Percentiles rank a stretch among this genome's conserved stretches.
These are phyloP conservation scores for Apiospora pterosperma DNA, from an alignment of 2,329 filamentous ascomycete species.

Conservation along the genomic window DNA sequence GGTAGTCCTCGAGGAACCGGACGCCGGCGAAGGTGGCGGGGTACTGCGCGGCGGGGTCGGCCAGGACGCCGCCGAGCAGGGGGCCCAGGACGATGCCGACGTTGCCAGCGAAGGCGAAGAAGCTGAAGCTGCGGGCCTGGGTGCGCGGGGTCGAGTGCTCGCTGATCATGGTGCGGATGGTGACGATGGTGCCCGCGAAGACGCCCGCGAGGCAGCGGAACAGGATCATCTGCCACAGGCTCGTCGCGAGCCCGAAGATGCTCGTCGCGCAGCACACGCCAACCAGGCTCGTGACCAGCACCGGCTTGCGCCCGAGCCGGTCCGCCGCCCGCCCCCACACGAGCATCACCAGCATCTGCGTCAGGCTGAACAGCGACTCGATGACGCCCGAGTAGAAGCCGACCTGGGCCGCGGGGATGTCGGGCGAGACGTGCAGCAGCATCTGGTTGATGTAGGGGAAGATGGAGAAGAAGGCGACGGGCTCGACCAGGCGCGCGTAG, in stretches of 20 bases:
- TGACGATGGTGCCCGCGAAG: slow-evolving; percentile 71
- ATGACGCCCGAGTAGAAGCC: slow-evolving; percentile 80
- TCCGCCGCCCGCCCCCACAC: slow-evolving; percentile 69
- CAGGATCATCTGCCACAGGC: slow-evolving; percentile 70
- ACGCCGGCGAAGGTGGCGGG: slow-evolving; percentile 51
- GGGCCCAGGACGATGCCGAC: slow-evolving; percentile 72
- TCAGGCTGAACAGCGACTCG: slow-evolving; percentile 68
- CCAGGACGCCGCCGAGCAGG: slow-evolving; percentile 64
- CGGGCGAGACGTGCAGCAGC: slow-evolving; percentile 60
- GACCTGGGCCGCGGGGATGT: slow-evolving; percentile 60
- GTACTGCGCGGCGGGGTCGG: slow-evolving; percentile 64
- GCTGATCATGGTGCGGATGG: slow-evolving; percentile 72
- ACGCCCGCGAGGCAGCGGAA: slow-evolving; percentile 69
- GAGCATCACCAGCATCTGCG: slow-evolving; percentile 76
- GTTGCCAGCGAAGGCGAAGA: slow-evolving; percentile 74
- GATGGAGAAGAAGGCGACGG: slow-evolving; percentile 79
- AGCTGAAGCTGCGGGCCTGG: slow-evolving; percentile 71
- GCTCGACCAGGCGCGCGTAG: slow-evolving; percentile 69
- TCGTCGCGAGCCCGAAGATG: slow-evolving; percentile 65
- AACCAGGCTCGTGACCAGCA: slow-evolving; percentile 63
- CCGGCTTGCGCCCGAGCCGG: slow-evolving; percentile 66
- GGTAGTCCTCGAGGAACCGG: slow-evolving; percentile 59
- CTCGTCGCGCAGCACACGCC: slow-evolving; percentile 60
- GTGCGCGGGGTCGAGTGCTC: slow-evolving; percentile 69
- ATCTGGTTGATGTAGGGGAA: slow-evolving; percentile 79